These are phyloP conservation scores for Taphrina deformans DNA, from an alignment of 1,139 yeast species.

Conservation along the genomic window DNA sequence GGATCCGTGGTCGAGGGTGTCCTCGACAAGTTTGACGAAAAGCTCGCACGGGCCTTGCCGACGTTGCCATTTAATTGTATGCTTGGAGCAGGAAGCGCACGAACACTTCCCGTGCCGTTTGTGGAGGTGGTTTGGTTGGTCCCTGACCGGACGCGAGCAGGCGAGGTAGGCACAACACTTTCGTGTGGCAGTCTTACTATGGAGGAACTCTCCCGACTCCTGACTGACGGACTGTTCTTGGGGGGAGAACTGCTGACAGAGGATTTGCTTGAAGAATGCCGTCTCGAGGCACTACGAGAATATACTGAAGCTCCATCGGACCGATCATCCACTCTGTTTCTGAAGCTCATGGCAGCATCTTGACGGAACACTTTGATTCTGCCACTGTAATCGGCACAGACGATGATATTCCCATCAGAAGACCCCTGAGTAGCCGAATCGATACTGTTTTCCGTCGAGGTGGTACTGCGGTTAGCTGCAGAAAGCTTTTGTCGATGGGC, in stretches of 20 bases:
- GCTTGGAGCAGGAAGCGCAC: not conserved
- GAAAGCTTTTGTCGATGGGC: constrained; percentile 9
- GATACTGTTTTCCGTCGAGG: not conserved
- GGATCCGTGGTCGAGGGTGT: not conserved
- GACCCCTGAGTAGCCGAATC: constrained; percentile 7
- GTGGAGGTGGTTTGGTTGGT: not conserved
- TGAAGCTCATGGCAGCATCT: constrained; percentile 52
- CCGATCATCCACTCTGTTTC: not conserved
- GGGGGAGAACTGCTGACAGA: not conserved
- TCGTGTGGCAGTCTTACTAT: constrained; percentile 23
- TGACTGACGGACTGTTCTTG: not conserved
- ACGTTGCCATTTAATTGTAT: constrained; percentile 5
- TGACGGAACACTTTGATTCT: constrained; percentile 74
- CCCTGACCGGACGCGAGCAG: constrained; percentile 5
- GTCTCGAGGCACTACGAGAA: not conserved
- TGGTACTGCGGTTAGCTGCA: constrained; percentile 7
- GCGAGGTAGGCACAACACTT: constrained; percentile 9
- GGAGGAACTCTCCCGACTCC: constrained; percentile 7
- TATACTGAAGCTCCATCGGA: not conserved
- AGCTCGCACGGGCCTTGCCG: not conserved
- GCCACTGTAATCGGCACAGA: constrained; percentile 77
- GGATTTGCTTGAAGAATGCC: constrained; percentile 2
- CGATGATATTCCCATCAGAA: constrained; percentile 53
- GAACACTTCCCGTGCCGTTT: not conserved
- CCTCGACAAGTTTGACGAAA: not conserved